Evolutionary conservation across 1,139 yeast species (phyloP).

Genomic region (Taiozyma sp.): DNA sequence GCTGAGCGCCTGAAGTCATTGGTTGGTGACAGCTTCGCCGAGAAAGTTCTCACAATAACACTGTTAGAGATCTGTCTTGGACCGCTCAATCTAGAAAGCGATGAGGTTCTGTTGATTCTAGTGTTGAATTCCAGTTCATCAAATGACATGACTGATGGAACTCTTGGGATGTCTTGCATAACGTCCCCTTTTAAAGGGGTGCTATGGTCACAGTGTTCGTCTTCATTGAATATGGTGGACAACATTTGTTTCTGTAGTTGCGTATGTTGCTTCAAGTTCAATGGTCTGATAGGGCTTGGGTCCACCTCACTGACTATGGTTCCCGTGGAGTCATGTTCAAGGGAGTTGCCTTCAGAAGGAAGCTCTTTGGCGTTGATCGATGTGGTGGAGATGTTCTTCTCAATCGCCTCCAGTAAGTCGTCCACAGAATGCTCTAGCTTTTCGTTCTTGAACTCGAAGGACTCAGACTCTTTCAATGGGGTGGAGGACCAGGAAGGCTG

Average conservation of each 20-base stretch:
- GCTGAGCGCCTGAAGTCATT: constrained; percentile 10
- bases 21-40: constrained; percentile 14
- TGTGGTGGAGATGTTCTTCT: constrained; percentile 21
- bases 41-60: constrained; percentile 15
- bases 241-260: constrained; percentile 4
- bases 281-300: constrained; percentile 22
- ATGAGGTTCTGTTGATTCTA: constrained; percentile 21
- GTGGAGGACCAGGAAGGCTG: constrained; percentile 10
- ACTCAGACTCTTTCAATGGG: constrained; percentile 9
- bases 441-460: constrained; percentile 2
- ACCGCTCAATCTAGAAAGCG: constrained; percentile 22
- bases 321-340: constrained; percentile 6
- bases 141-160: constrained; percentile 24
- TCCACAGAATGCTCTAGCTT: constrained; percentile 20
- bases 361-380: constrained; percentile 9
- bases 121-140: constrained; percentile 25
- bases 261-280: constrained; percentile 17
- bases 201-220: not conserved
- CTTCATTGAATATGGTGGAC: not conserved
- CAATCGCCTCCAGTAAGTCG: constrained; percentile 22
- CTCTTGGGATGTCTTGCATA: constrained; percentile 24
- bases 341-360: not conserved
- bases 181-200: constrained; percentile 8
- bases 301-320: constrained; percentile 8
- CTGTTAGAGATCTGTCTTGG: constrained; percentile 23